Percentiles rank a stretch among this genome's conserved stretches.
phyloP scores from a whole-genome alignment of 352 stramenopile genomes.

The Pythium folliculosum region DNA sequence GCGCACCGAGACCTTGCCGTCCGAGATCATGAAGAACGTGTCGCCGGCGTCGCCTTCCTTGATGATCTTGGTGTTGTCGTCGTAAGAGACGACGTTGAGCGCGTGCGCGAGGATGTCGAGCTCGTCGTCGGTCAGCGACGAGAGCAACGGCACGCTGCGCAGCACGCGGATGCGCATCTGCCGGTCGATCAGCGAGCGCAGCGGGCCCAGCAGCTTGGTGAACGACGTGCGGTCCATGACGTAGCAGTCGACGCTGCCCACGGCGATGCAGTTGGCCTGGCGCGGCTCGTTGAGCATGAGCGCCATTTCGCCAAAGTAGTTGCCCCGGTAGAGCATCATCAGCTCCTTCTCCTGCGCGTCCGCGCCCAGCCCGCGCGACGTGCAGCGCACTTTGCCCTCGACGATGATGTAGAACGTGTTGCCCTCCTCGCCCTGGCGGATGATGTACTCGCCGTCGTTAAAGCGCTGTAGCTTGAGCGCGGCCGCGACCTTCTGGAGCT shows the following conservation, averaged over 20 bases:
- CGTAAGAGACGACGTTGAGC: slow-evolving; percentile 80
- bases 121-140: slow-evolving; percentile 86
- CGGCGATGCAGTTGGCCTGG: slow-evolving; percentile 85
- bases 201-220: slow-evolving; percentile 79
- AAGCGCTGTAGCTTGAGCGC: slow-evolving; percentile 87
- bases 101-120: slow-evolving; percentile 86
- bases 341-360: slow-evolving; percentile 71
- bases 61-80: slow-evolving; percentile 88
- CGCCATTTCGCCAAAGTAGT: slow-evolving; percentile 90
- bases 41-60: slow-evolving; percentile 77
- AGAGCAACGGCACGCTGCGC: slow-evolving; percentile 88
- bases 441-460: slow-evolving; percentile 91
- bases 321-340: slow-evolving; percentile 76
- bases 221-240: slow-evolving; percentile 90
- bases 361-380: slow-evolving; percentile 42
- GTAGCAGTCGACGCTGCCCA: slow-evolving; percentile 87
- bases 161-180: slow-evolving; percentile 94
- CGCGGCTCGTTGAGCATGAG: slow-evolving; percentile 83
- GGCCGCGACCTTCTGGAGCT: slow-evolving; percentile 84
- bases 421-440: slow-evolving; percentile 92
- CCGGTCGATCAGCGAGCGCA: slow-evolving; percentile 75
- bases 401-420: slow-evolving; percentile 98
- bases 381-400: slow-evolving; percentile 90
- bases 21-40: slow-evolving; percentile 89
- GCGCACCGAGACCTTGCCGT: slow-evolving; percentile 75